These are phyloP conservation scores for Hypoxylon sp. DNA, from an alignment of 2,329 filamentous ascomycete species.

Conservation along the genomic window DNA sequence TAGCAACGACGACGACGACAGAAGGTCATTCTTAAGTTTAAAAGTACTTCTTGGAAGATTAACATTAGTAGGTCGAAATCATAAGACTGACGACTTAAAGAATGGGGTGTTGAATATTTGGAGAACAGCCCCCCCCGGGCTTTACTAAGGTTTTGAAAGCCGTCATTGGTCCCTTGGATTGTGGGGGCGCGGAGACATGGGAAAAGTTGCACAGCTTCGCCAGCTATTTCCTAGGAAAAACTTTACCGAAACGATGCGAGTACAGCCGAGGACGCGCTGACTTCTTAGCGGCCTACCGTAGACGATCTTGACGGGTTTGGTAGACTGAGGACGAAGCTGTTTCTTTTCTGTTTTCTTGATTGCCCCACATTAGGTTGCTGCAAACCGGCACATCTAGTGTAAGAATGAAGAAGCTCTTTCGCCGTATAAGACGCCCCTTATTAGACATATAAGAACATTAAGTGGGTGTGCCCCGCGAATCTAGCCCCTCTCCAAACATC, in stretches of 20 bases:
- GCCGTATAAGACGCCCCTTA: constrained; percentile 1
- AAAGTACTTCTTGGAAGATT: constrained; percentile 2
- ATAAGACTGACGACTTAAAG: constrained; percentile 26
- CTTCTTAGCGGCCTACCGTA: not conserved
- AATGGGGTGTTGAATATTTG: constrained; percentile 35
- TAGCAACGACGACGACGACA: constrained; percentile 15
- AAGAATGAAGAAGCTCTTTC: constrained; percentile 2
- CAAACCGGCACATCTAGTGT: constrained; percentile 25
- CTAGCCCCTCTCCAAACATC: constrained; percentile 15
- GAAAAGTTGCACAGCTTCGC: constrained; percentile 37
- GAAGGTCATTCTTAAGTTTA: constrained; percentile 24
- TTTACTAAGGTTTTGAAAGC: constrained; percentile 41
- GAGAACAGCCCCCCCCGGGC: constrained; percentile 31
- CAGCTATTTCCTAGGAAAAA: constrained; percentile 32
- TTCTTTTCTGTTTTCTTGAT: constrained; percentile 3
- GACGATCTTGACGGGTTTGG: constrained; percentile 9
- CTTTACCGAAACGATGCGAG: constrained; percentile 46
- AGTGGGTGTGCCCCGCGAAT: constrained; percentile 29
- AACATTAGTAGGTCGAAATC: constrained; percentile 27
- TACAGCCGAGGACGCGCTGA: constrained; percentile 40
- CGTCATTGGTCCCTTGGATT: constrained; percentile 45
- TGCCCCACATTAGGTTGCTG: constrained; percentile 28
- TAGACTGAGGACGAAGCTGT: constrained; percentile 8
- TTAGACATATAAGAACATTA: not conserved
- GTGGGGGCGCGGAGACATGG: constrained; percentile 47